Evolutionary conservation across 2,329 filamentous ascomycete genomes (phyloP), one percentile per base, ranked within the genome.

Genomic region (Nemania diffusa): DNA sequence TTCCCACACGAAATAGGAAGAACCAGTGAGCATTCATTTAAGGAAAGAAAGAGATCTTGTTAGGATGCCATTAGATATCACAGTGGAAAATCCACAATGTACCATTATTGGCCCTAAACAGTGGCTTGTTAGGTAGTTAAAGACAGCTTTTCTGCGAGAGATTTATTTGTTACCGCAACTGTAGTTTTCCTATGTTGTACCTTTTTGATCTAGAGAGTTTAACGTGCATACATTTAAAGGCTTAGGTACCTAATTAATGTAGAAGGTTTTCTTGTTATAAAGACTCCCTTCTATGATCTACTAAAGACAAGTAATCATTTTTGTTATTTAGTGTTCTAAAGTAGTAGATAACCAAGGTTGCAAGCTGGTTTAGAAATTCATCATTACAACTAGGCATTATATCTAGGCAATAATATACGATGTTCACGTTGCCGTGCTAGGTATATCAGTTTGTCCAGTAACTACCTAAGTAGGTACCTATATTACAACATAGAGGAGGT

Each of bases 81-180:
- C 22, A 22, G 51, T 40, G 29, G 62, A 26, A 22, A 59, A 15
- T 59, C n/a, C 17, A 27, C 20, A 17, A 46, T 60, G 46, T 68
- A 67, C 27, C 15, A 50, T 55, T n/a, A 52, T 29, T 26, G 26
- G 11, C n/a, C 26, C 17, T 32, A 20, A 46, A 17, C 57, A 46
- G 50, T 51, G 22, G 20, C 20, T 17, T 40, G 22, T 42, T 57
- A 61, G 13, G 32, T 37, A 61, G 40, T 52, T 13, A 50, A 37
- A 50, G 13, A 50, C 22, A 13, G 13, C 8, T 50, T 3, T 50
- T 50, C 3, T 50, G 9, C 15, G 22, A 50, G 46, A 50, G 9
- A 15, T 9, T 1, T 2, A 2, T 4, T 6, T 17, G 24, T 2
- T 15, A 27, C 24, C 13, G 7, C 24, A 27, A 50, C 22, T n/a